phyloP scores from a whole-genome alignment of 352 stramenopile species.

The Pilasporangium apinafurcum region DNA sequence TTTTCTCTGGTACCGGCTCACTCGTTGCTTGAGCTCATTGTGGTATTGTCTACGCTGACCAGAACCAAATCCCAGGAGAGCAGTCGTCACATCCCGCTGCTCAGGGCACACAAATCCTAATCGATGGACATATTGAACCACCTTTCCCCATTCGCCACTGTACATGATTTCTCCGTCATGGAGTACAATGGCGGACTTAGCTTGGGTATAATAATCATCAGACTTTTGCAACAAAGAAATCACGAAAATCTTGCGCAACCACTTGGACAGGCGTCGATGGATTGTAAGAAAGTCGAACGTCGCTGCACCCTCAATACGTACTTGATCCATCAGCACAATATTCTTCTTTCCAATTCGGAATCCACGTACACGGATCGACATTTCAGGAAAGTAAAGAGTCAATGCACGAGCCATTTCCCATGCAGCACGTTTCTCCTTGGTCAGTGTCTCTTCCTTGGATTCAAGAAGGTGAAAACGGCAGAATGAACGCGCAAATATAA shows the following conservation, averaged over 20 bases:
- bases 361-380: constrained; percentile 13
- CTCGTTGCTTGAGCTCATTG: constrained; percentile 9
- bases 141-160: constrained; percentile 20
- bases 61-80: constrained; percentile 11
- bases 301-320: constrained; percentile 14
- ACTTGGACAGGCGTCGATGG: constrained; percentile 31
- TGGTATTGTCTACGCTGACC: constrained; percentile 5
- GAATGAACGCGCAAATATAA: constrained; percentile 35
- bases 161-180: constrained; percentile 26
- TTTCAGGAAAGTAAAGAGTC: constrained; percentile 21
- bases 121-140: constrained; percentile 20
- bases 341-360: constrained; percentile 19
- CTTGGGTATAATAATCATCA: constrained; percentile 14
- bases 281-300: constrained; percentile 28
- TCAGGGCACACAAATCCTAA: constrained; percentile 21
- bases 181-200: constrained; percentile 22
- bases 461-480: constrained; percentile 25
- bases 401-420: constrained; percentile 33
- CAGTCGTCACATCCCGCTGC: constrained; percentile 19
- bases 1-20: constrained; percentile 6
- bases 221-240: constrained; percentile 24
- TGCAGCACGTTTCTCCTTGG: constrained; percentile 23
- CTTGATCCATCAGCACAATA: constrained; percentile 27
- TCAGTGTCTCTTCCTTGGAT: constrained; percentile 17
- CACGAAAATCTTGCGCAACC: constrained; percentile 28